Evolutionary conservation across 2,329 filamentous ascomycete genomes (phyloP), one percentile per base, ranked within the genome.

Genomic region (Fusarium zealandicum): DNA sequence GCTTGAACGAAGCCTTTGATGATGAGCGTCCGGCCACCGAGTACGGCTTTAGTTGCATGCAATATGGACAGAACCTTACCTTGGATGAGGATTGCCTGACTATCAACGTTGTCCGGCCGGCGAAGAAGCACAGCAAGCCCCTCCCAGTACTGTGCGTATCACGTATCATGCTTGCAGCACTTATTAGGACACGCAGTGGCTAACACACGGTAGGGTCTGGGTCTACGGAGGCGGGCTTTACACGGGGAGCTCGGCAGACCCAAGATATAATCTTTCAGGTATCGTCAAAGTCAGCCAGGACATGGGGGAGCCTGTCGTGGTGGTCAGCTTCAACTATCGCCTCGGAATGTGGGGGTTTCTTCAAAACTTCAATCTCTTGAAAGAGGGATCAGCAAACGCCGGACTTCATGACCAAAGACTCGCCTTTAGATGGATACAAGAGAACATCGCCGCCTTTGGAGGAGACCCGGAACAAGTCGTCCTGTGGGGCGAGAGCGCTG

Each of bases 221-320:
- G 83, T 89, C 20, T 83, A 86, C 59, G 77, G 82, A 11, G 83
- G 83, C 27, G 82, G 81, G 2, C 76, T 84, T 5, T 78, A 74
- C 44, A 72, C 76, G 27, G 84, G 85, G 1, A 74, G 78, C 67
- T 67, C 77, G 60, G 62, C 72, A 56, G 82, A 86, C 54, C 74
- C 80, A 5, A 79, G 85, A 47, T 68, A 66, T 8, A 68, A 68
- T 12, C 46, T 68, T 2, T 67, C 65, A 7, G 65, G 65, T 1
- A 67, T 68, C 39, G 82, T 89, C 6, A 72, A 78, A 37, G 78
- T 81, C 20, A 78, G 80, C 6, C 78, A 80, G 33, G 71, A 78
- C 4, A 78, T 83, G 17, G 76, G 75, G 33, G 78, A 82, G 60
- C 82, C 81, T 0, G 74, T 86, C 33, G 76, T 86, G 13, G 80